phyloP scores from a whole-genome alignment of 495 filamentous ascomycete genomes.

The Chaetomium cochliodes region DNA sequence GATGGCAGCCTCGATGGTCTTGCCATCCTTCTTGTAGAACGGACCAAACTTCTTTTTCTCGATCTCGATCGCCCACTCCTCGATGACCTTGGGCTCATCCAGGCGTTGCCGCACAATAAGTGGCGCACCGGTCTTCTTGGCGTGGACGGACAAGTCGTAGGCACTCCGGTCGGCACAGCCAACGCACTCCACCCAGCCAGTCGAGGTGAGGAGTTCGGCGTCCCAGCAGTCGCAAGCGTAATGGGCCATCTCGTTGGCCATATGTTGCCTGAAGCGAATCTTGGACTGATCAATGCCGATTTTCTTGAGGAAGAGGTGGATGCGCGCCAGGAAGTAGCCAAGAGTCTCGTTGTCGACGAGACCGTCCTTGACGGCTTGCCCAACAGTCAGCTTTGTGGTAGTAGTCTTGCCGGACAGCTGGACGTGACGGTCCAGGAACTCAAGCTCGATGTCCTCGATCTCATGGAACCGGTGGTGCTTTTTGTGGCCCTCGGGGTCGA shows the following conservation, averaged over 20 bases:
- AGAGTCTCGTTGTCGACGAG: slow-evolving; percentile 82
- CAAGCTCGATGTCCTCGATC: slow-evolving; percentile 63
- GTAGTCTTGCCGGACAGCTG: slow-evolving; percentile 70
- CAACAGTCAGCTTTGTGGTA: slow-evolving; percentile 59
- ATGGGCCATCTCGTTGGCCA: slow-evolving; percentile 76
- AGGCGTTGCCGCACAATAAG: slow-evolving; percentile 65
- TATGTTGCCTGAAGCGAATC: slow-evolving; percentile 81
- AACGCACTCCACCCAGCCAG: slow-evolving; percentile 86
- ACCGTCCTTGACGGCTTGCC: slow-evolving; percentile 65
- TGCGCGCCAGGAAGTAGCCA: slow-evolving; percentile 82
- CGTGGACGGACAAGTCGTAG: slow-evolving; percentile 75
- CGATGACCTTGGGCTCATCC: slow-evolving; percentile 61
- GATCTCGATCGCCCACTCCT: slow-evolving; percentile 73
- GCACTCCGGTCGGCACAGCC: slow-evolving; percentile 81
- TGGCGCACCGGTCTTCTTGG: slow-evolving; percentile 76
- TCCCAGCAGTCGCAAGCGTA: slow-evolving; percentile 85
- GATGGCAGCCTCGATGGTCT: slow-evolving; percentile 67
- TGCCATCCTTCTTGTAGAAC: slow-evolving; percentile 76
- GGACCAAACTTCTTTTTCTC: slow-evolving; percentile 83
- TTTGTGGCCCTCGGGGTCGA: slow-evolving; percentile 69
- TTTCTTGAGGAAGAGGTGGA: slow-evolving; percentile 68
- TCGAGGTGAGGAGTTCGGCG: slow-evolving; percentile 72
- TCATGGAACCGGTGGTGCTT: slow-evolving; percentile 68
- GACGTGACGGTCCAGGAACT: slow-evolving; percentile 66
- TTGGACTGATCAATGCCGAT: slow-evolving; percentile 69